Percentiles rank a stretch among this genome's conserved stretches.
Conservation (phyloP, 345 rosid species). For the Populus simonii region DNA sequence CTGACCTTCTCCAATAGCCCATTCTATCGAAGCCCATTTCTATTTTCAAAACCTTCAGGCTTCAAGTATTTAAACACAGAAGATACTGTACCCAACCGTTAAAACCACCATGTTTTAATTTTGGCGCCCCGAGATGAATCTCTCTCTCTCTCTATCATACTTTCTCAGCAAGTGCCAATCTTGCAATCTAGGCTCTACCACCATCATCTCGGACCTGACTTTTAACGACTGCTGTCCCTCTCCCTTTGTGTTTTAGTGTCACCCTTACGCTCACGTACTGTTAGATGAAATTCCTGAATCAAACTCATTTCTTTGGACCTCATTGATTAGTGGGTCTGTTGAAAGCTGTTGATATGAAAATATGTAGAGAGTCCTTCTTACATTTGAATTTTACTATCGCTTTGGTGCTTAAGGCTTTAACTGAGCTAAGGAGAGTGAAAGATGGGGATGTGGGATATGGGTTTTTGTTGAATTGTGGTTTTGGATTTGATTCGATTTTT, state of each 20-base stretch:
- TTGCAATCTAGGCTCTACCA: slow-evolving; percentile 1
- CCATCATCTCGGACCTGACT: slow-evolving; percentile 2
- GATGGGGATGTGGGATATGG: slow-evolving; percentile 16
- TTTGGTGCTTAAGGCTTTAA: neutral
- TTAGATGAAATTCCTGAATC: neutral
- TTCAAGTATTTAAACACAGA: neutral
- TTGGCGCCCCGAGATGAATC: slow-evolving; percentile 12
- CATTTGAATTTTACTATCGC: slow-evolving; percentile 18
- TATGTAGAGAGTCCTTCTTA: neutral
- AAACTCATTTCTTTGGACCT: neutral
- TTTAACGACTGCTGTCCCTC: neutral
- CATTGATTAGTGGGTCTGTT: neutral
- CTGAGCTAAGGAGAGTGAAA: neutral
- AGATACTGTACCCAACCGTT: too few species aligned
- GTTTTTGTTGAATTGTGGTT: slow-evolving; percentile 22
- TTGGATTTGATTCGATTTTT: slow-evolving; percentile 24
- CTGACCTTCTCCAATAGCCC: neutral
- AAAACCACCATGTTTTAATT: neutral
- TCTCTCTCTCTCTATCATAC: neutral
- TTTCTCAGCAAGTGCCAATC: neutral
- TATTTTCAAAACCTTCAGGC: neutral
- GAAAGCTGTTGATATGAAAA: neutral
- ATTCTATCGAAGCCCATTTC: neutral
- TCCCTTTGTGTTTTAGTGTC: neutral
- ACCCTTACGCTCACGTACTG: neutral